Percentiles rank a stretch among this genome's conserved stretches.
These are phyloP conservation scores for Dipteronia sinensis DNA, from an alignment of 345 rosid species.

Conservation along the genomic window DNA sequence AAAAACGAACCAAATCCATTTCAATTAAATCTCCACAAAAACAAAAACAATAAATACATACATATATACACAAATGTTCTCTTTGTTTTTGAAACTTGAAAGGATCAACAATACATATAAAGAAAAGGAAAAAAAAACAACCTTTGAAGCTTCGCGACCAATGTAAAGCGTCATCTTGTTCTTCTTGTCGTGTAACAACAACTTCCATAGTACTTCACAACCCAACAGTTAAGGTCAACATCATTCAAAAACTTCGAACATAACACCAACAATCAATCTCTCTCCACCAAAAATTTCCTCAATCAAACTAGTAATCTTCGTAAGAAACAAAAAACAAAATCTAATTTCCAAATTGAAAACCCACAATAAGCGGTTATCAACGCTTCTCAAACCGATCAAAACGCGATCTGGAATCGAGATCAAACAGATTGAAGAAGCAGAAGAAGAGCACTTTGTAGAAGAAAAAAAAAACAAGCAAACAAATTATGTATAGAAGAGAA, in stretches of 20 bases:
- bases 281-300: constrained; percentile 1
- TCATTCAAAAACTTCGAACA: constrained; percentile 22
- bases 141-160: constrained; percentile 97
- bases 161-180: constrained; percentile 81
- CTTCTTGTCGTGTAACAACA: constrained; percentile 42
- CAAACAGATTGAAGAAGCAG: constrained; percentile 4
- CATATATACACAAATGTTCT: too few relatives aligned
- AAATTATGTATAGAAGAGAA: not conserved
- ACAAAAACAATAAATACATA: not conserved
- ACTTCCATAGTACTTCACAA: constrained; percentile 64
- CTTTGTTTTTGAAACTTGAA: not conserved
- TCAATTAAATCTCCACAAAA: constrained; percentile 22
- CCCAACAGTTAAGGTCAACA: constrained; percentile 53
- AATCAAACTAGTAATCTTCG: not conserved
- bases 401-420: constrained; percentile 26
- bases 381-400: constrained; percentile 19
- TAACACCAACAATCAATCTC: constrained; percentile 3
- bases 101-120: not conserved
- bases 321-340: not conserved
- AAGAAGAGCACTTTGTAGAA: not conserved
- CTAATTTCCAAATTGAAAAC: not conserved
- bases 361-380: constrained; percentile 11
- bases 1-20: constrained; percentile 10
- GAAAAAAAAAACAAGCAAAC: not conserved
- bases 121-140: constrained; percentile 16